Conservation (phyloP, 1,284 basidiomycete species). For the Malassezia equina region DNA sequence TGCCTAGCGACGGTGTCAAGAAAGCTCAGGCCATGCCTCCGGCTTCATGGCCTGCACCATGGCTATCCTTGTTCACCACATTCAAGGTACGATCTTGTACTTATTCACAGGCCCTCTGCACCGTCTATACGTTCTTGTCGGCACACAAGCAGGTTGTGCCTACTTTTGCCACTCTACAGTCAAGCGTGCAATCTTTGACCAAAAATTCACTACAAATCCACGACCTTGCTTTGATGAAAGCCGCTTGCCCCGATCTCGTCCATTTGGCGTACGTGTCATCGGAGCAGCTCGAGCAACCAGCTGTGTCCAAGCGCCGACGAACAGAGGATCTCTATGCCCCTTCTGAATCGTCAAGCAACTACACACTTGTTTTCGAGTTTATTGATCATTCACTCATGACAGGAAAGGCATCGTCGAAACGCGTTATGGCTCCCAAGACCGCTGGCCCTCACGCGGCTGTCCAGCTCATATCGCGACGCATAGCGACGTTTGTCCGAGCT, state of each 20-base stretch:
- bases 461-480: slow-evolving; percentile 35
- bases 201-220: slow-evolving; percentile 65
- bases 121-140: slow-evolving; percentile 76
- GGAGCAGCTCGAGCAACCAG: slow-evolving; percentile 22
- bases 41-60: background rate
- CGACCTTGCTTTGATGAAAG: slow-evolving; percentile 77
- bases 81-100: background rate
- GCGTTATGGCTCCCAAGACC: background rate
- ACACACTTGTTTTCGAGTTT: slow-evolving; percentile 19
- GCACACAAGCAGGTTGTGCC: slow-evolving; percentile 70
- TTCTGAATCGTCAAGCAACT: slow-evolving; percentile 13
- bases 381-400: slow-evolving; percentile 9
- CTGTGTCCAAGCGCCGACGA: slow-evolving; percentile 16
- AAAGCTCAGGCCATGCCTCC: background rate
- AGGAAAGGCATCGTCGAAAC: slow-evolving; percentile 21
- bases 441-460: background rate
- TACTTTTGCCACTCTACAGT: slow-evolving; percentile 65
- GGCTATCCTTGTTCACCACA: background rate
- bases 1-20: background rate
- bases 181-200: slow-evolving; percentile 55
- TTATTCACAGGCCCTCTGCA: slow-evolving; percentile 63
- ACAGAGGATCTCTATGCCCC: slow-evolving; percentile 30
- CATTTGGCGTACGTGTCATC: slow-evolving; percentile 65
- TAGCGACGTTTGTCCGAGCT: slow-evolving; percentile 41
- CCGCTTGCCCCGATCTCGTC: slow-evolving; percentile 68